Evolutionary conservation across 1,284 basidiomycete genomes (phyloP).

Genomic region (Coniophora puteana): DNA sequence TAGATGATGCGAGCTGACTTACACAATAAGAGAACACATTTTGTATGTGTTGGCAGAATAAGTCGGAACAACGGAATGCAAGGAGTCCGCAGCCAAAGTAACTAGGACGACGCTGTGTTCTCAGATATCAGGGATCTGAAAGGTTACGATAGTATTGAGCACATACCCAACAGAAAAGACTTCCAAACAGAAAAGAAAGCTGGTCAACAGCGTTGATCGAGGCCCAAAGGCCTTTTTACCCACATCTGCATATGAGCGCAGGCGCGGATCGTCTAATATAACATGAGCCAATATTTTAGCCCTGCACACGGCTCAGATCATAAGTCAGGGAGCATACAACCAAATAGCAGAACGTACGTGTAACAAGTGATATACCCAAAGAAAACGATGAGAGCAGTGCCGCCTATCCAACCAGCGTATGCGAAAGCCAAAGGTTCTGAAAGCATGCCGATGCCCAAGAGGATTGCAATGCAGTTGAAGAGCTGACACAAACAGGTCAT

Average conservation of each 20-base stretch:
- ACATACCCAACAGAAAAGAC: conserved; percentile 74
- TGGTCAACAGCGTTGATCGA: conserved; percentile 64
- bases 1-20: conserved; percentile 22
- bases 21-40: conserved; percentile 71
- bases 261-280: conserved; percentile 64
- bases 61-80: conserved; percentile 67
- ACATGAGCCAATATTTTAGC: conserved; percentile 82
- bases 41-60: conserved; percentile 76
- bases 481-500: conserved; percentile 44
- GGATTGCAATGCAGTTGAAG: conserved; percentile 88
- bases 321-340: conserved; percentile 6
- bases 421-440: conserved; percentile 88
- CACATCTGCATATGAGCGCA: conserved; percentile 87
- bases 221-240: conserved; percentile 84
- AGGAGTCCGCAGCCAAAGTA: conserved; percentile 83
- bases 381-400: conserved; percentile 69
- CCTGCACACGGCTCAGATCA: conserved; percentile 44
- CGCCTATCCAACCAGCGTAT: conserved; percentile 83
- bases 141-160: conserved; percentile 8
- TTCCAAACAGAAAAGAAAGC: conserved; percentile 79
- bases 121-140: conserved; percentile 10
- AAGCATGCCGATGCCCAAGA: conserved; percentile 87
- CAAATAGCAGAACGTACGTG: conserved; percentile 54
- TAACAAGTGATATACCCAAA: conserved; percentile 85
- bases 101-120: conserved; percentile 80